These are phyloP conservation scores for Microbotryum saponariae DNA, from an alignment of 1,284 basidiomycete species.

Conservation along the genomic window DNA sequence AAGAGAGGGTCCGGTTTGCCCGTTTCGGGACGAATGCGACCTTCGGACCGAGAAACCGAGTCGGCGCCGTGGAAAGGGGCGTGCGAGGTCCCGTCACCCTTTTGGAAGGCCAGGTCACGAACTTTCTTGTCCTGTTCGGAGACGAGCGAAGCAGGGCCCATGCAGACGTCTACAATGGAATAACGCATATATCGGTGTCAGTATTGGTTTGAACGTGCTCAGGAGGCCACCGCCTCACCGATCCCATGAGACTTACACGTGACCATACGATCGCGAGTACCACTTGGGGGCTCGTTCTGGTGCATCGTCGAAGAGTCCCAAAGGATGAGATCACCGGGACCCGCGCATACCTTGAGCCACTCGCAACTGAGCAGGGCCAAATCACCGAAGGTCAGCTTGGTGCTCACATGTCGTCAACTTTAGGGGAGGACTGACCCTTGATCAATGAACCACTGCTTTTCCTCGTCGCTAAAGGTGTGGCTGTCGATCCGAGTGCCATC, in stretches of 20 bases:
- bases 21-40: constrained; percentile 5
- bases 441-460: constrained; percentile 22
- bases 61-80: constrained; percentile 13
- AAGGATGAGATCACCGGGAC: constrained; percentile 23
- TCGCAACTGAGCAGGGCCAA: not conserved
- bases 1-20: constrained; percentile 10
- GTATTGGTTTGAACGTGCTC: not conserved
- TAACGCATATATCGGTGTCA: not conserved
- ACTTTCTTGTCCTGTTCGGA: constrained; percentile 11
- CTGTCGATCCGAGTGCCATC: constrained; percentile 5
- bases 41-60: not conserved
- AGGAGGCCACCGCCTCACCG: not conserved
- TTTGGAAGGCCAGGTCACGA: constrained; percentile 3
- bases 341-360: constrained; percentile 19
- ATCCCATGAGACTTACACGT: constrained; percentile 7
- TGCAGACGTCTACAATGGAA: constrained; percentile 12
- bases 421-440: constrained; percentile 7
- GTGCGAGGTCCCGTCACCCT: constrained; percentile 10
- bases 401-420: too few relatives aligned
- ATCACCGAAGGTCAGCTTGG: too few relatives aligned
- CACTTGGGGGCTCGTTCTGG: constrained; percentile 16
- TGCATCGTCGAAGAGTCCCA: constrained; percentile 32
- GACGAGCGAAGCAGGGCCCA: constrained; percentile 8
- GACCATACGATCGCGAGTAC: constrained; percentile 15
- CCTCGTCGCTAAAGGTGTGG: constrained; percentile 10